A percentile compares a stretch with the other conserved stretches of the same genome.
Conservation (phyloP, 2,329 filamentous ascomycete species). For the Xylariaceae sp. region DNA sequence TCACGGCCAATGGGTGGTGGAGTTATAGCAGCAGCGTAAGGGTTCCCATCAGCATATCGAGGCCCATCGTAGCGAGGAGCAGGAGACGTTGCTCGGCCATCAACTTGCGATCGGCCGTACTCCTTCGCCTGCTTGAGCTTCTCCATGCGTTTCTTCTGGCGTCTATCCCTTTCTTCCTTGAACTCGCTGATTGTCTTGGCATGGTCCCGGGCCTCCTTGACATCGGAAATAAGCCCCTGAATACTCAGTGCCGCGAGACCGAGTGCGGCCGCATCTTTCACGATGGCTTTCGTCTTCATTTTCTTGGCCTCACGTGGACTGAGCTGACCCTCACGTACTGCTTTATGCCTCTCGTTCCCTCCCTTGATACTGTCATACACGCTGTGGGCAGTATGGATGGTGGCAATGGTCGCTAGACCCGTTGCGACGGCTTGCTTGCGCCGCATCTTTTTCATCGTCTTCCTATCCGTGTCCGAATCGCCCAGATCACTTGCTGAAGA, state of each 20-base stretch:
- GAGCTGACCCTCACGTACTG: slow-evolving; percentile 50
- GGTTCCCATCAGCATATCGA: slow-evolving; percentile 44
- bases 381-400: slow-evolving; percentile 55
- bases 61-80: slow-evolving; percentile 40
- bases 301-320: slow-evolving; percentile 49
- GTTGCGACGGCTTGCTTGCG: slow-evolving; percentile 57
- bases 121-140: slow-evolving; percentile 30
- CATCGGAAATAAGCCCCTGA: slow-evolving; percentile 50
- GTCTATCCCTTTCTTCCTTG: slow-evolving; percentile 43
- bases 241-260: slow-evolving; percentile 54
- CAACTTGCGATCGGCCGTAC: slow-evolving; percentile 38
- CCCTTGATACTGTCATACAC: slow-evolving; percentile 57
- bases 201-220: slow-evolving; percentile 51
- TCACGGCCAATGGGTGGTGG: slow-evolving; percentile 37
- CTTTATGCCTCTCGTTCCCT: slow-evolving; percentile 47
- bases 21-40: slow-evolving; percentile 41
- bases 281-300: slow-evolving; percentile 51
- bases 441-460: slow-evolving; percentile 51
- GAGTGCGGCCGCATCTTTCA: slow-evolving; percentile 55
- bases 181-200: slow-evolving; percentile 46
- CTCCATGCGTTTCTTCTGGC: slow-evolving; percentile 45
- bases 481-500: slow-evolving; percentile 50
- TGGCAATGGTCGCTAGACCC: slow-evolving; percentile 53
- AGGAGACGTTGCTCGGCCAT: slow-evolving; percentile 42
- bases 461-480: slow-evolving; percentile 54